phyloP scores from a whole-genome alignment of 805 yeast species.

The Saccharomycopsis javanensis region DNA sequence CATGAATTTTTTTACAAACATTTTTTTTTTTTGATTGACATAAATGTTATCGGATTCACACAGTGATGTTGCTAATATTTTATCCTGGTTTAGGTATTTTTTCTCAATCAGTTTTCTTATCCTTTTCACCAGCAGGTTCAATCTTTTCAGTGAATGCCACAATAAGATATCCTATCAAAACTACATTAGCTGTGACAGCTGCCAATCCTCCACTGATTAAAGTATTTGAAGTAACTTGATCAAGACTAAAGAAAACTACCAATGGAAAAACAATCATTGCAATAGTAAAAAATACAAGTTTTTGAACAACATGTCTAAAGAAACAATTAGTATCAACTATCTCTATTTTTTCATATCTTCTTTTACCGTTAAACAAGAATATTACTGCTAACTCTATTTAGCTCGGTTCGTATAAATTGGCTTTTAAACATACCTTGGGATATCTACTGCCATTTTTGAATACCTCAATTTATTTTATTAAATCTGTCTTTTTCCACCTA shows the following conservation, averaged over 20 bases:
- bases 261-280: conserved; percentile 68
- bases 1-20: no score
- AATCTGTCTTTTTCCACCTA: no score
- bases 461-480: no score
- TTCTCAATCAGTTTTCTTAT: conserved; percentile 27
- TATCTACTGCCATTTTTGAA: background rate
- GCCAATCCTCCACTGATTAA: conserved; percentile 72
- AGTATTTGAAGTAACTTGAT: conserved; percentile 34
- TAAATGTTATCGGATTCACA: no score
- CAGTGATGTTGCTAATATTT: no score
- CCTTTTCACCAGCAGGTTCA: conserved; percentile 25
- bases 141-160: conserved; percentile 67
- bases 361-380: no score
- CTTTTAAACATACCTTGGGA: background rate
- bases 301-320: conserved; percentile 49
- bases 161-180: conserved; percentile 60
- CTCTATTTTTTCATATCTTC: no score
- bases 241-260: conserved; percentile 42
- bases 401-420: no score
- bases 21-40: no score
- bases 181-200: conserved; percentile 66
- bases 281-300: conserved; percentile 63
- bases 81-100: background rate
- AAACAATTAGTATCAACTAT: no score
- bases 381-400: no score